Evolutionary conservation across 352 stramenopile genomes (phyloP).

Genomic region (Pythium angustatum): DNA sequence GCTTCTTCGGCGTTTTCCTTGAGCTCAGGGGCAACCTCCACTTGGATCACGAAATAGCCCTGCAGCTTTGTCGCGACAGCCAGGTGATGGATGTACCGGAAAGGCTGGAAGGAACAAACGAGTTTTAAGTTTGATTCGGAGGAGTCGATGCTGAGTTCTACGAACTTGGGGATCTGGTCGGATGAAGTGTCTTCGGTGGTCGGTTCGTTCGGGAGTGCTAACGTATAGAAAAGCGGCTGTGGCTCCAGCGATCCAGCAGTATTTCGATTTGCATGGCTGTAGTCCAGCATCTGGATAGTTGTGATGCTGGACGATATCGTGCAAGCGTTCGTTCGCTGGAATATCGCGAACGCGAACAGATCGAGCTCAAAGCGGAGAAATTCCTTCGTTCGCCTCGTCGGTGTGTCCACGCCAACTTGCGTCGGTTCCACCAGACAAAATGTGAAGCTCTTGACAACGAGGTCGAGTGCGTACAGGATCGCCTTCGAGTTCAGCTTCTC

Average conservation of each 20-base stretch:
- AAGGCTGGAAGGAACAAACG: conserved; percentile 56
- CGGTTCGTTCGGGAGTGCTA: conserved; percentile 11
- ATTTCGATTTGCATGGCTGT: conserved; percentile 38
- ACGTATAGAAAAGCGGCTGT: conserved; percentile 45
- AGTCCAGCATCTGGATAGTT: conserved; percentile 70
- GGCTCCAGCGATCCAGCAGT: conserved; percentile 15
- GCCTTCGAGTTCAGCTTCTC: conserved; percentile 49
- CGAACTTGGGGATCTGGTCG: conserved; percentile 19
- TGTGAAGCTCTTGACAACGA: conserved; percentile 61
- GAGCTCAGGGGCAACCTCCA: conserved; percentile 43
- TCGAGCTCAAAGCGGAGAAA: conserved; percentile 74
- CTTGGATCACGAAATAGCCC: conserved; percentile 60
- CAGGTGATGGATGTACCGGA: conserved; percentile 75
- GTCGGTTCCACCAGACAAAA: conserved; percentile 41
- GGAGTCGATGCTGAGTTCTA: conserved; percentile 61
- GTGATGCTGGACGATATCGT: conserved; percentile 58
- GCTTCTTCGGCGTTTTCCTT: conserved; percentile 60
- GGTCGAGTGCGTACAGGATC: conserved; percentile 67
- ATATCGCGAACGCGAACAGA: conserved; percentile 62
- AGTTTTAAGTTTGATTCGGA: conserved; percentile 58
- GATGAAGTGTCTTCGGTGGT: background rate
- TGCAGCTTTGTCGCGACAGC: conserved; percentile 63
- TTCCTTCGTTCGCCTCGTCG: conserved; percentile 33
- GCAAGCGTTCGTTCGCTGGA: conserved; percentile 54
- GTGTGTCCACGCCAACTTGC: background rate